Evolutionary conservation across 306 rosid genomes (phyloP).

Genomic region (Begonia peltatifolia): DNA sequence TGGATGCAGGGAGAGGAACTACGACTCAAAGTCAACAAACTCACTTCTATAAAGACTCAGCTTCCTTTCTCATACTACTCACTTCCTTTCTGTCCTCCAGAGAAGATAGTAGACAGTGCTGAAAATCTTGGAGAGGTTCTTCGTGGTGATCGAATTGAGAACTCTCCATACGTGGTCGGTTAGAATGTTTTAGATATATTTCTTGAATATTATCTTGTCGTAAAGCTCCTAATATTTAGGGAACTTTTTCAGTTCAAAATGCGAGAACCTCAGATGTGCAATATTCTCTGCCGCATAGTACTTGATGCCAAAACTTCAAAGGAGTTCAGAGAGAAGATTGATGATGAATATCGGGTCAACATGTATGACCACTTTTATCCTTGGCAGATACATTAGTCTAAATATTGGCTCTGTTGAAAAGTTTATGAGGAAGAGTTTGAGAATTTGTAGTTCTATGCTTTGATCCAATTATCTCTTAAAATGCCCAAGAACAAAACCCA

Average conservation of each 20-base stretch:
- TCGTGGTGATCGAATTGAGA: slow-evolving; percentile 93
- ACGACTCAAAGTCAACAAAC: slow-evolving; percentile 84
- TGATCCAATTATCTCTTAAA: too few relatives aligned
- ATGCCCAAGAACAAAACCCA: too few relatives aligned
- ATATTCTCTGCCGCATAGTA: slow-evolving; percentile 28
- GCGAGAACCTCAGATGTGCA: slow-evolving; percentile 84
- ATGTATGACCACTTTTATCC: slow-evolving; percentile 26
- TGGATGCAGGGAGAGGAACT: slow-evolving; percentile 56
- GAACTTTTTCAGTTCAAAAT: slow-evolving; percentile 62
- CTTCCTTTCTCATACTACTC: slow-evolving; percentile 79
- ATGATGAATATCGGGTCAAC: slow-evolving; percentile 87
- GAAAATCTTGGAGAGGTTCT: slow-evolving; percentile 98
- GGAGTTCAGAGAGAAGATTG: slow-evolving; percentile 76
- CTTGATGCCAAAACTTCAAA: slow-evolving; percentile 66
- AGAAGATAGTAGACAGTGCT: slow-evolving; percentile 64
- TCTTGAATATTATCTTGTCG: too few relatives aligned
- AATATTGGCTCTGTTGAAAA: too few relatives aligned
- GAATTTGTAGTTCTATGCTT: too few relatives aligned
- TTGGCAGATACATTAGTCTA: background rate
- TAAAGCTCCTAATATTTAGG: too few relatives aligned
- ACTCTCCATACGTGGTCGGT: slow-evolving; percentile 70
- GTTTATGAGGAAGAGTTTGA: too few relatives aligned
- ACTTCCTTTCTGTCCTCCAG: slow-evolving; percentile 46
- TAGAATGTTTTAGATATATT: background rate
- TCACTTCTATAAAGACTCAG: slow-evolving; percentile 85